Evolutionary conservation across 2,329 filamentous ascomycete genomes (phyloP).

Genomic region (Elsinoe ampelina): DNA sequence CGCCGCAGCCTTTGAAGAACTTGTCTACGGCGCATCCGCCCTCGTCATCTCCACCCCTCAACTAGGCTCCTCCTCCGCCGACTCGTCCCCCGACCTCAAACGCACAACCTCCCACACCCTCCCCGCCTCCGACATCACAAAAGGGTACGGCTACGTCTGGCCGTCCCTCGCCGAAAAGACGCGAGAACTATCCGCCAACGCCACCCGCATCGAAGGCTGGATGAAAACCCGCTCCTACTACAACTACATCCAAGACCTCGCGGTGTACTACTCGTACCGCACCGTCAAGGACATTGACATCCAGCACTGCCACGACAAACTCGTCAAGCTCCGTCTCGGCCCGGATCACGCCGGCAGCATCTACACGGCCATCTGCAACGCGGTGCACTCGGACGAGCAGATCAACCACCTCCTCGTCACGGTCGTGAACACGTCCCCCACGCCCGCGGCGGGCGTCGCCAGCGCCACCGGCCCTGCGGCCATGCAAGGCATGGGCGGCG

Average conservation of each 20-base stretch:
- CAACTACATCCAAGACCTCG: slow-evolving; percentile 60
- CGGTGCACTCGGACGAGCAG: slow-evolving; percentile 57
- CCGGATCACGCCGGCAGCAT: slow-evolving; percentile 71
- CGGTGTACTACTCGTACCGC: slow-evolving; percentile 25
- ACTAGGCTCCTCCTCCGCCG: slow-evolving; percentile 25
- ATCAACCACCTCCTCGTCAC: slow-evolving; percentile 50
- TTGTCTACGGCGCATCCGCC: slow-evolving; percentile 85
- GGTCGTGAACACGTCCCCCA: slow-evolving; percentile 19
- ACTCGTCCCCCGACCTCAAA: slow-evolving; percentile 14
- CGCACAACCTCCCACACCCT: slow-evolving; percentile 29
- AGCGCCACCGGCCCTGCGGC: slow-evolving; percentile 11
- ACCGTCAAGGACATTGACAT: slow-evolving; percentile 77
- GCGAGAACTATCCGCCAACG: slow-evolving; percentile 82
- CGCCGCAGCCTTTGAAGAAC: slow-evolving; percentile 88
- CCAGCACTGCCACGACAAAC: slow-evolving; percentile 83
- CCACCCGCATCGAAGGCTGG: slow-evolving; percentile 92
- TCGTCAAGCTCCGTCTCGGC: slow-evolving; percentile 71
- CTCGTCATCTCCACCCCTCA: slow-evolving; percentile 56
- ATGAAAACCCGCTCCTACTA: slow-evolving; percentile 92
- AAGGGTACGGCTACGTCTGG: slow-evolving; percentile 93
- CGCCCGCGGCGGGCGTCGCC: slow-evolving; percentile 18
- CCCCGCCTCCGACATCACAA: slow-evolving; percentile 23
- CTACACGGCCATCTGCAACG: slow-evolving; percentile 70
- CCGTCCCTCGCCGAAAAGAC: slow-evolving; percentile 69
- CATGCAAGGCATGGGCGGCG: slow-evolving; percentile 16